Base-by-base conservation (phyloP, 2,329 filamentous ascomycete genomes). In the Ophiostoma sp. region DNA sequence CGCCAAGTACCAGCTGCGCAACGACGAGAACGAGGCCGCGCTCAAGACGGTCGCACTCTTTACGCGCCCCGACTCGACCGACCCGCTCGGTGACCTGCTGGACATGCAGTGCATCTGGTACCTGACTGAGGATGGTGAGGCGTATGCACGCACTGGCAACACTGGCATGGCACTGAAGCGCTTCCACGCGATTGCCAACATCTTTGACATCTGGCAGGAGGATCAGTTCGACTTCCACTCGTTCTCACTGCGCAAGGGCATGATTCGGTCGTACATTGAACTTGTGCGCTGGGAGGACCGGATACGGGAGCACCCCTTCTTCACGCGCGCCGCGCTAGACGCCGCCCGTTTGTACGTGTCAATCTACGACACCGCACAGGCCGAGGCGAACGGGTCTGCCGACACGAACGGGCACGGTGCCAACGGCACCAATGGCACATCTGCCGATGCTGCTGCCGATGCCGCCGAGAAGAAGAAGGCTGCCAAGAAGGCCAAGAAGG, bases 21-120 rank as follows among this genome's bases (percentile, higher is more conserved):
- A 97, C 79, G 87, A 97, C 77, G 88, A 97, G 76, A 95, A 92
- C 75, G 91, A 96, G 66, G 88, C 88, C 73, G 94, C 91, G 0
- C 81, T 98, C 67, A 87, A 91, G 74, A 97, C 92, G 0, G 93
- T 98, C 83, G 91, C 92, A 71, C 86, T 97, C 72, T 99, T 99
- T 79, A 99, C 96, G 0, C 85, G 94, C 67, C 93, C 93, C 66
- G 95, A 99, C 75, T 85, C 89, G 12, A 93, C 92, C 5, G 95
- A 95, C 1, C 91, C 96, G 4, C 81, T 99, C 55, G 91, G 90
- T 64, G 95, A 99, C 78, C 85, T 99, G 47, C 85, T 96, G 72
- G 95, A 99, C 74, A 99, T 99, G 95, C 95, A 99, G 79, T 97
- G 93, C 77, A 87, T 98, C 73, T 99, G 95, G 96, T 99, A 89